Conservation (phyloP, 2,329 filamentous ascomycete species). For the Cladorrhinum sp. region DNA sequence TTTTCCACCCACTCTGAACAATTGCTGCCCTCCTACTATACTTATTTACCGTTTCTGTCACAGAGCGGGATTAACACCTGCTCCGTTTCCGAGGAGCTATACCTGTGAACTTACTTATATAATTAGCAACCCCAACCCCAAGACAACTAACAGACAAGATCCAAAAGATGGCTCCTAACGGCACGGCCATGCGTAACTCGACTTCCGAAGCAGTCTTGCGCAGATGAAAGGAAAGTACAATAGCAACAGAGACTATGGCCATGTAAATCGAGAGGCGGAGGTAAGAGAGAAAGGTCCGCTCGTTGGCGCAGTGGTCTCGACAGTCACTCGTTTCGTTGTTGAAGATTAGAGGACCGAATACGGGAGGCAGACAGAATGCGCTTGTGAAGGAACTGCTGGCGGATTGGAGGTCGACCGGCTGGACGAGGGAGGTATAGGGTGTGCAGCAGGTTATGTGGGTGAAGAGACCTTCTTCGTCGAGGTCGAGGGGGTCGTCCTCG, state of each 20-base stretch:
- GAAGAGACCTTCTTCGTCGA: constrained; percentile 38
- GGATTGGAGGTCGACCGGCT: not conserved
- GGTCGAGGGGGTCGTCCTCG: not conserved
- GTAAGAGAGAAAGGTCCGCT: constrained; percentile 86
- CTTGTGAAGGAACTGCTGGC: not conserved
- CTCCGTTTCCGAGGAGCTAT: not conserved
- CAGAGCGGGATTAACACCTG: not conserved
- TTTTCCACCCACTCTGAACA: constrained; percentile 92
- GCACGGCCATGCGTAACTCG: constrained; percentile 75
- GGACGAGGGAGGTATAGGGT: not conserved
- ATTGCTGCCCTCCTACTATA: constrained; percentile 77
- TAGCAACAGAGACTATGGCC: constrained; percentile 83
- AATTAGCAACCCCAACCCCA: constrained; percentile 75
- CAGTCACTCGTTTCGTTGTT: constrained; percentile 73
- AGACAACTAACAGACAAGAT: constrained; percentile 73
- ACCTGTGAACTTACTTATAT: constrained; percentile 59
- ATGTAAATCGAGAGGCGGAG: constrained; percentile 87
- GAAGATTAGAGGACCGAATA: constrained; percentile 67
- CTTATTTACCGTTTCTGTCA: constrained; percentile 64
- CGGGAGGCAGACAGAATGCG: constrained; percentile 59
- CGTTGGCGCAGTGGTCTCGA: constrained; percentile 75
- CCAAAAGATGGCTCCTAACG: constrained; percentile 89
- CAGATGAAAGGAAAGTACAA: constrained; percentile 90
- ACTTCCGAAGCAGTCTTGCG: constrained; percentile 65
- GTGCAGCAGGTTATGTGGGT: constrained; percentile 38